Base-by-base conservation (phyloP, 495 filamentous ascomycete genomes). In the Lepraria neglecta region DNA sequence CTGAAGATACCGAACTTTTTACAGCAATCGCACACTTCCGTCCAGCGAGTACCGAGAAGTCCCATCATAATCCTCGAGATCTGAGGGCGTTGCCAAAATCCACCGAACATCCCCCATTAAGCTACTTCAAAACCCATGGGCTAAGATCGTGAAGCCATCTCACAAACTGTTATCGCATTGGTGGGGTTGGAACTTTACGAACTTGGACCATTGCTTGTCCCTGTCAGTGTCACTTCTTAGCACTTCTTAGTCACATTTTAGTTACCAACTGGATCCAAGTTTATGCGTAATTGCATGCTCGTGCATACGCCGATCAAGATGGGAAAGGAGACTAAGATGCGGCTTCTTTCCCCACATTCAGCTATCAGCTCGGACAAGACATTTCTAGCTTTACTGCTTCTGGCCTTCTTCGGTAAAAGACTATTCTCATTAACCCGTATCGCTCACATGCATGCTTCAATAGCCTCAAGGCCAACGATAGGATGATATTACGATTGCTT, bases 231-330 rank as follows among this genome's bases (percentile, higher is more conserved):
- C 11, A 44, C 42, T 28, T 17, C 17, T 56, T 28, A 56, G 42
- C 38, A 50, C 21, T 11, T 44, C 21, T 30, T 38, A 6, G 35
- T 38, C 35, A 3, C 7, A 38, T 38, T 38, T 6, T 53, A 6
- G 40, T 12, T 46, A 52, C 31, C 15, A 21, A 46, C 15, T 46
- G 17, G 17, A 35, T 35, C 51, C 28, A 35, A 40, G 14, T 56
- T 45, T 40, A 61, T 54, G 52, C 59, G 42, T 46, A 38, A 45
- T 61, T 46, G 51, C 59, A 61, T 47, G 21, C 51, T 47, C 51
- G 33, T 61, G 59, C 51, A 61, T 61, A 55, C 19, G 59, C 28
- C 51, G 44, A 55, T 55, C 59, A 42, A 27, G 27, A 42, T 57
- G 38, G 35, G 59, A 61, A 48, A 38, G 12, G 12, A 38, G 35